phyloP scores from a whole-genome alignment of 1,284 basidiomycete genomes.

The Sutorius eximius region DNA sequence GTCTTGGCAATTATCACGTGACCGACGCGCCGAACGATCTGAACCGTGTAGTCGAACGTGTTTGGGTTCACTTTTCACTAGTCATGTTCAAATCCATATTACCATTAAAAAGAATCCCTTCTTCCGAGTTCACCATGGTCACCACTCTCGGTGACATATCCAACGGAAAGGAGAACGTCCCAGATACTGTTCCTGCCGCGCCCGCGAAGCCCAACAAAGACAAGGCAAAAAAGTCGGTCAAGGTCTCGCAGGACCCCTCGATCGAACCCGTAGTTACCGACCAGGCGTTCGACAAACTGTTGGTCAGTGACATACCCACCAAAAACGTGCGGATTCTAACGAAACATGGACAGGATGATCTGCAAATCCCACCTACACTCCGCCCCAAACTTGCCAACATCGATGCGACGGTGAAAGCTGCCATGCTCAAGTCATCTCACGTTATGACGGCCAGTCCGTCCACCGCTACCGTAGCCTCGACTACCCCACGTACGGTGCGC shows the following conservation, averaged over 20 bases:
- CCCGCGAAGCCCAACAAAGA: conserved; percentile 32
- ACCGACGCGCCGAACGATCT: conserved; percentile 31
- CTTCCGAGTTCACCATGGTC: conserved; percentile 70
- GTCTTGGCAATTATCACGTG: conserved; percentile 33
- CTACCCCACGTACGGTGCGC: conserved; percentile 47
- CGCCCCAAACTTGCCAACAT: conserved; percentile 76
- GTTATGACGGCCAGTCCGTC: conserved; percentile 52
- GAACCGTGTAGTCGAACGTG: conserved; percentile 25
- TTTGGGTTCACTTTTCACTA: conserved; percentile 5
- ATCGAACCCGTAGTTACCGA: conserved; percentile 47
- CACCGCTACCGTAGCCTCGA: conserved; percentile 31
- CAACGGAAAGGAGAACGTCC: conserved; percentile 68
- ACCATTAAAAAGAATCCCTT: conserved; percentile 59
- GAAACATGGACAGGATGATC: conserved; percentile 59
- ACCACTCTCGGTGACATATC: conserved; percentile 49
- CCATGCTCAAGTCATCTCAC: conserved; percentile 86
- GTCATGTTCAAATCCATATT: conserved; percentile 75
- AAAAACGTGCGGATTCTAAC: conserved; percentile 1
- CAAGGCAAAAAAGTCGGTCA: conserved; percentile 42
- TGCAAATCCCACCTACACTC: conserved; percentile 77
- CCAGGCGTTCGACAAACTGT: conserved; percentile 69
- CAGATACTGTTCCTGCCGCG: conserved; percentile 27
- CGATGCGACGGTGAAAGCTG: conserved; percentile 80
- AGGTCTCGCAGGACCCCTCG: conserved; percentile 39
- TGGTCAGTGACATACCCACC: conserved; percentile 45